phyloP scores from a whole-genome alignment of 306 rosid species.

The Cicer judaicum region DNA sequence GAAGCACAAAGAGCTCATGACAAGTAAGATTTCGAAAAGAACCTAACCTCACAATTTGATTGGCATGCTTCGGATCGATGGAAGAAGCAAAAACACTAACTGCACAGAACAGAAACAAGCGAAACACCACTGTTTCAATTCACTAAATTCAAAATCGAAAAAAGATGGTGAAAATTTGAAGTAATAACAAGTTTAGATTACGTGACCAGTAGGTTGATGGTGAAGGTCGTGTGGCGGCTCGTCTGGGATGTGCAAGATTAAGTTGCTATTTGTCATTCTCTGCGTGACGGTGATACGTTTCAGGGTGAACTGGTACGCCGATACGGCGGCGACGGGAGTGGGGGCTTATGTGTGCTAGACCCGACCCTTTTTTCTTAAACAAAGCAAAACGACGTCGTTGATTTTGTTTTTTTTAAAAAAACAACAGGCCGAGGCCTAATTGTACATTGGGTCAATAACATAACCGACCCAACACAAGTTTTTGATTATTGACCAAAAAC shows the following conservation, averaged over 20 bases:
- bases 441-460: no score
- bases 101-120: slow-evolving; percentile 31
- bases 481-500: no score
- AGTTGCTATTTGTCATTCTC: slow-evolving; percentile 9
- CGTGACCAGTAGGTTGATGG: slow-evolving; percentile 74
- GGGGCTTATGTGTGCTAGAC: no score
- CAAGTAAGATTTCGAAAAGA: not conserved
- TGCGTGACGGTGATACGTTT: not conserved
- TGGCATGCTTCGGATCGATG: slow-evolving; percentile 72
- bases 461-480: no score
- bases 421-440: no score
- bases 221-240: slow-evolving; percentile 59
- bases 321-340: no score
- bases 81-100: slow-evolving; percentile 67
- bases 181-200: not conserved
- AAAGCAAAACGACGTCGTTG: no score
- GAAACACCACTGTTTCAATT: slow-evolving; percentile 1
- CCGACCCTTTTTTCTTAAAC: no score
- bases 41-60: slow-evolving; percentile 74
- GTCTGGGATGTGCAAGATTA: slow-evolving; percentile 70
- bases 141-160: not conserved
- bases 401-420: no score
- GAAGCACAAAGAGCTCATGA: not conserved
- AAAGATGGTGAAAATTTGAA: not conserved
- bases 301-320: no score